Base-by-base conservation (phyloP, 2,329 filamentous ascomycete species). In the Claviceps sorghi region DNA sequence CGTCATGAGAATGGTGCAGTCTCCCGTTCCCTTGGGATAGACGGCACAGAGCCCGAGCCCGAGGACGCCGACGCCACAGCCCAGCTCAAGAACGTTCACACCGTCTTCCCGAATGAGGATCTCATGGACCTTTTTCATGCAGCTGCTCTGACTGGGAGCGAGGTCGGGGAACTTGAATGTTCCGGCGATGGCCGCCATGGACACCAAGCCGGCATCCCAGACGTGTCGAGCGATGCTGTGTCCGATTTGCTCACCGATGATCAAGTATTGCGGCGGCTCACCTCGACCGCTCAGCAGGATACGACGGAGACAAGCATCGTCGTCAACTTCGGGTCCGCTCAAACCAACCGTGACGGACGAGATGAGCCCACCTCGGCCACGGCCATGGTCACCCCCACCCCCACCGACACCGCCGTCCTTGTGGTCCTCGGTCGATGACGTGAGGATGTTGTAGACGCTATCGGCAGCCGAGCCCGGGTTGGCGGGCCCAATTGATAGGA, bases 151-250 rank as follows among this genome's bases (percentile, higher is more conserved):
- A 21, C 59, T 64, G 17, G 59, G 59, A 34, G 58, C 56, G 44
- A 59, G 57, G n/a, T 57, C 55, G 6, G 64, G 61, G 11, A 60
- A 56, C 6, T 58, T 57, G 41, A 62, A 61, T 3, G 61, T 59
- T 13, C 61, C 63, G 5, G 61, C 62, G 30, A 69, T 58, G 42
- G 62, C 62, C 26, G 64, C 65, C 19, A 67, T 57, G 1, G 72
- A 70, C 6, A 75, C 65, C 10, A 80, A 64, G 0, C 78, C 78
- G 1, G 71, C 77, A 50, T 81, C 78, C 78, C 78, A 81, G 6
- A 80, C 67, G 54, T 80, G 77, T 2, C 77, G 71, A 0, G 77
- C 77, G 52, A 81, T 80, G 59, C 76, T 79, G 63, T 80, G 77
- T 15, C 76, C 77, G 10, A 80, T 72, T 50, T 79, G 76, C 54